Conservation (phyloP, 768 basidiomycete species). For the Heimioporus sp. region DNA sequence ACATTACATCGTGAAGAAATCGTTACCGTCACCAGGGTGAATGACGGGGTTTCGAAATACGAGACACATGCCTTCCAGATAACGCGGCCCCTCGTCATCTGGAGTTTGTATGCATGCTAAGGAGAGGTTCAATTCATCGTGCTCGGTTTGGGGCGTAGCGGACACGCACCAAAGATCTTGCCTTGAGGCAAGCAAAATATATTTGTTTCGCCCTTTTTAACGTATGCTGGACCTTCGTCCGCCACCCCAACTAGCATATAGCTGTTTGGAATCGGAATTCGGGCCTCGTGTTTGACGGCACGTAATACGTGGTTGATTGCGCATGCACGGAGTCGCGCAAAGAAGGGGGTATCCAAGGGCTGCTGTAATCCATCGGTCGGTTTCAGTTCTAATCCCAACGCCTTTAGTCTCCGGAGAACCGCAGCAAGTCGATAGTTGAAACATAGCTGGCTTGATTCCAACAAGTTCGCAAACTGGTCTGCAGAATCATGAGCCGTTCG, state of each 20-base stretch:
- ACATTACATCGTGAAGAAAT: background rate
- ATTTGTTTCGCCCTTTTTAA: constrained; percentile 44
- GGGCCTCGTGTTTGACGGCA: constrained; percentile 71
- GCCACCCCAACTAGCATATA: constrained; percentile 77
- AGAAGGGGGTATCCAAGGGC: constrained; percentile 54
- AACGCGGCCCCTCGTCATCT: constrained; percentile 47
- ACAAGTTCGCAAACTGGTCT: constrained; percentile 43
- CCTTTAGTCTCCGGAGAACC: constrained; percentile 49
- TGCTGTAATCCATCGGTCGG: constrained; percentile 26
- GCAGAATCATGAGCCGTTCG: constrained; percentile 61
- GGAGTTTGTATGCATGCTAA: constrained; percentile 60
- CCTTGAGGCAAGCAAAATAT: constrained; percentile 54
- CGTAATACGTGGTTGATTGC: constrained; percentile 65
- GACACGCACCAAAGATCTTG: constrained; percentile 62
- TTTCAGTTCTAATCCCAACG: constrained; percentile 48
- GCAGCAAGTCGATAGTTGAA: constrained; percentile 46
- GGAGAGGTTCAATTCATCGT: background rate
- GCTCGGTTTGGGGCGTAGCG: background rate
- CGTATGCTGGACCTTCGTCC: constrained; percentile 75
- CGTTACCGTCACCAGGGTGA: constrained; percentile 71
- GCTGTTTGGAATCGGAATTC: constrained; percentile 68
- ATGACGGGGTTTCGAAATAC: constrained; percentile 73
- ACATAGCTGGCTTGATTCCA: constrained; percentile 49
- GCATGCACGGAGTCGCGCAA: constrained; percentile 55
- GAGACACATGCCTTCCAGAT: constrained; percentile 57